These are phyloP conservation scores for Tulasnella calospora DNA, from an alignment of 768 basidiomycete species.

Conservation along the genomic window DNA sequence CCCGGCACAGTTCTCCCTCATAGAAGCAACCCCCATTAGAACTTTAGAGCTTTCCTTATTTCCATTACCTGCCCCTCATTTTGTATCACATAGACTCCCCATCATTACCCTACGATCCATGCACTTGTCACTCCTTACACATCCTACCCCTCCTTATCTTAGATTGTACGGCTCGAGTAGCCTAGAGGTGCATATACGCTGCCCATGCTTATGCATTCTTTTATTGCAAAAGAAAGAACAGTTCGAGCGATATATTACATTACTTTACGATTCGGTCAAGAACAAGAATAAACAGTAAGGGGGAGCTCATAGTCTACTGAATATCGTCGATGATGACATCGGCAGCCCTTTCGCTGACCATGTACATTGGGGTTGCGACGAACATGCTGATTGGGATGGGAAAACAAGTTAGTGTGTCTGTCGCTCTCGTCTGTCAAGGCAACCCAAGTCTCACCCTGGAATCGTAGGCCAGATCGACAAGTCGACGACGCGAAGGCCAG, in stretches of 20 bases:
- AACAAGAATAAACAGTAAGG: background rate
- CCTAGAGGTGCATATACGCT: slow-evolving; percentile 5
- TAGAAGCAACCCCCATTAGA: background rate
- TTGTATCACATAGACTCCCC: slow-evolving; percentile 10
- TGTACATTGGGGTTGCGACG: slow-evolving; percentile 25
- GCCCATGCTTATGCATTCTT: background rate
- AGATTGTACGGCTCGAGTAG: slow-evolving; percentile 1
- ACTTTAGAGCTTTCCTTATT: slow-evolving; percentile 4
- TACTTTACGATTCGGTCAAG: background rate
- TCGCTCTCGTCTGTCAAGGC: background rate
- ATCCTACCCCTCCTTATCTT: background rate
- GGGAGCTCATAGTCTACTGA: background rate
- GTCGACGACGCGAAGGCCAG: slow-evolving; percentile 25
- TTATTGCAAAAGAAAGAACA: background rate
- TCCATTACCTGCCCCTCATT: background rate
- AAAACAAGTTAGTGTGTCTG: background rate
- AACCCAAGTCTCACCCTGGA: slow-evolving; percentile 14
- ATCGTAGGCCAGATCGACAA: slow-evolving; percentile 23
- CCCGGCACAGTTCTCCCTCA: background rate
- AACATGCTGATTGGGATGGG: background rate
- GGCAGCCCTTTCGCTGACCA: slow-evolving; percentile 27
- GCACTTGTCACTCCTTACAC: slow-evolving; percentile 5
- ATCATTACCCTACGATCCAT: background rate
- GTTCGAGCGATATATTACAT: background rate
- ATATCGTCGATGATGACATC: slow-evolving; percentile 25